phyloP scores from a whole-genome alignment of 2,329 filamentous ascomycete species.

The Alternaria sp. region DNA sequence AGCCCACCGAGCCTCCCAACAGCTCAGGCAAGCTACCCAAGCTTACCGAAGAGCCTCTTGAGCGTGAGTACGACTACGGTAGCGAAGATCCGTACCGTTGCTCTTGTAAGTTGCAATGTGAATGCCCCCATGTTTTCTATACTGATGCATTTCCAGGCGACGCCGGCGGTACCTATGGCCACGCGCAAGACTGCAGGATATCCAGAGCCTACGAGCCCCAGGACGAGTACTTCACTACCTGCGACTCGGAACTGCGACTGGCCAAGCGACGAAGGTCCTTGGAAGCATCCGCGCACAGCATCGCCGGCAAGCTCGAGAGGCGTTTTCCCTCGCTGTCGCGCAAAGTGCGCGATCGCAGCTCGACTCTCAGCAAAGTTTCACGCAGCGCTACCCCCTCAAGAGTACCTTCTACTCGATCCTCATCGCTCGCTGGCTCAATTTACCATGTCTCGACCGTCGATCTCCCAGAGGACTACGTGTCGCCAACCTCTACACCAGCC shows the following conservation, averaged over 20 bases:
- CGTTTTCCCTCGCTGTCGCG: constrained; percentile 65
- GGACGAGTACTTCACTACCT: constrained; percentile 68
- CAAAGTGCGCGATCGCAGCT: constrained; percentile 63
- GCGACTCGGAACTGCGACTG: constrained; percentile 65
- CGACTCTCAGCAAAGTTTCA: constrained; percentile 44
- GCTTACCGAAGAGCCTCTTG: constrained; percentile 82
- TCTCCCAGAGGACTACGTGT: constrained; percentile 43
- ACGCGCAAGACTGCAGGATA: constrained; percentile 55
- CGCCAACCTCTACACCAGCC: constrained; percentile 33
- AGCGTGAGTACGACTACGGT: constrained; percentile 70
- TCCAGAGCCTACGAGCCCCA: constrained; percentile 69
- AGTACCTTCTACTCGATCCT: constrained; percentile 75
- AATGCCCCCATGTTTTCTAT: constrained; percentile 18
- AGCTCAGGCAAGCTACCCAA: constrained; percentile 76
- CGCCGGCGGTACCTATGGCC: constrained; percentile 62
- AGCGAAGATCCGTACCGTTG: constrained; percentile 63
- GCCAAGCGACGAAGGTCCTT: constrained; percentile 66
- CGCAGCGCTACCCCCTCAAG: constrained; percentile 61
- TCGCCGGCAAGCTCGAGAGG: constrained; percentile 72
- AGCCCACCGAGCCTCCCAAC: constrained; percentile 65
- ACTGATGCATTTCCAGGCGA: constrained; percentile 61
- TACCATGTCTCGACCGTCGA: constrained; percentile 55
- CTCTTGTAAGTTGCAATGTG: constrained; percentile 70
- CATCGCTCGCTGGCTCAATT: constrained; percentile 74
- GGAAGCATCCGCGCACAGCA: constrained; percentile 68